Evolutionary conservation across 257 asterid genomes (phyloP).

Genomic region (Lantana camara): DNA sequence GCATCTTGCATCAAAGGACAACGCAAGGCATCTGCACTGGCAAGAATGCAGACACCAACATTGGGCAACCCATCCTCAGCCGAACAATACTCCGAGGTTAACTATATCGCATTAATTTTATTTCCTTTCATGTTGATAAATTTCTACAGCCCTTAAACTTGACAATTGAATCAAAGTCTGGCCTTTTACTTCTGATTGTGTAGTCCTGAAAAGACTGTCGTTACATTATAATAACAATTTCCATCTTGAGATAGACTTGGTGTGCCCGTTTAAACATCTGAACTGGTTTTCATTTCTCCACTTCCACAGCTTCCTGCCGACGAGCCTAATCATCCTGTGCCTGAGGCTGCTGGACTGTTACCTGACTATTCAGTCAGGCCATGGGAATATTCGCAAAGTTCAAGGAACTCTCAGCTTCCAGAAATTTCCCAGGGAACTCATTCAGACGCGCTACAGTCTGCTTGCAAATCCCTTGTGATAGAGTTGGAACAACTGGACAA

Average conservation of each 20-base stretch:
- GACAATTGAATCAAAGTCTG: too few relatives aligned
- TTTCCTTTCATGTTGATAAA: not conserved
- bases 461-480: conserved; percentile 34
- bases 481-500: conserved; percentile 48
- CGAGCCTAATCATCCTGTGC: conserved; percentile 8
- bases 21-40: conserved; percentile 21
- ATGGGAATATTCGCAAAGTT: conserved; percentile 8
- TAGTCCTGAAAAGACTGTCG: not conserved
- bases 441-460: conserved; percentile 28
- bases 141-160: not conserved
- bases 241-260: not conserved
- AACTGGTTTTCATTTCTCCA: not conserved
- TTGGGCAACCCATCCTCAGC: conserved; percentile 17
- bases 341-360: not conserved
- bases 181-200: too few relatives aligned
- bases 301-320: conserved; percentile 22
- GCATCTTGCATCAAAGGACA: conserved; percentile 11
- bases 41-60: conserved; percentile 1
- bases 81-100: conserved; percentile 19
- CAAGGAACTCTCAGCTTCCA: conserved; percentile 13
- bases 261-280: not conserved
- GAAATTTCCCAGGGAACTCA: conserved; percentile 26
- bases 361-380: conserved; percentile 13
- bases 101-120: not conserved
- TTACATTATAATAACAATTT: not conserved